Conservation (phyloP, 495 filamentous ascomycete genomes). For the Penicillium roqueforti region DNA sequence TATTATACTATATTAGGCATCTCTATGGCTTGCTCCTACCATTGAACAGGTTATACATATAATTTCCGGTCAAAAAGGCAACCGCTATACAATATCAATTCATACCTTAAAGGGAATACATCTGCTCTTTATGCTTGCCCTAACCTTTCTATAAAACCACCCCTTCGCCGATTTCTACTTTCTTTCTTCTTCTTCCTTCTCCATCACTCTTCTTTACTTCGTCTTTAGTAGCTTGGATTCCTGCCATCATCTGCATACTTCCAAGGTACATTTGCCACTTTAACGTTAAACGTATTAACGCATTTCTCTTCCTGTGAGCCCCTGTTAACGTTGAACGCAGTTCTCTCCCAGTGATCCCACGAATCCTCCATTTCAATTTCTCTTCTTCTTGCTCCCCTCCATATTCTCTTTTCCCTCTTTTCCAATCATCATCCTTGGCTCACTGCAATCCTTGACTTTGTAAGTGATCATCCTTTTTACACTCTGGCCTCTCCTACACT, state of each 20-base stretch:
- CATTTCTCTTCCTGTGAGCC: background rate
- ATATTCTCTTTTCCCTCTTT: background rate
- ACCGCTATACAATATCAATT: too few relatives aligned
- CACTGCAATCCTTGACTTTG: background rate
- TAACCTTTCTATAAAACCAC: background rate
- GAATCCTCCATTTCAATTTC: too few relatives aligned
- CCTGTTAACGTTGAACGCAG: background rate
- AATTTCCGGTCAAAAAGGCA: too few relatives aligned
- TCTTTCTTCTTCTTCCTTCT: background rate
- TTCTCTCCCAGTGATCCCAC: background rate
- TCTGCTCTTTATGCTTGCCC: background rate
- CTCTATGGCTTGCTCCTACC: background rate
- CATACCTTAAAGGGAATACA: background rate
- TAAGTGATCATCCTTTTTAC: background rate
- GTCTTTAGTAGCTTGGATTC: background rate
- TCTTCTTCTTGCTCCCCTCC: background rate
- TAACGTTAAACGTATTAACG: too few relatives aligned
- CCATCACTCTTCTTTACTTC: background rate
- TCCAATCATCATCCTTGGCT: background rate
- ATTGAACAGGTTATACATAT: too few relatives aligned
- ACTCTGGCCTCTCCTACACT: too few relatives aligned
- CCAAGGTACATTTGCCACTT: background rate
- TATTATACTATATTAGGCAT: too few relatives aligned
- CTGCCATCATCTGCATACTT: background rate
- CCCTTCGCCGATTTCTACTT: background rate